Conservation (phyloP, 805 yeast species). For the Metschnikowia santaceciliae region DNA sequence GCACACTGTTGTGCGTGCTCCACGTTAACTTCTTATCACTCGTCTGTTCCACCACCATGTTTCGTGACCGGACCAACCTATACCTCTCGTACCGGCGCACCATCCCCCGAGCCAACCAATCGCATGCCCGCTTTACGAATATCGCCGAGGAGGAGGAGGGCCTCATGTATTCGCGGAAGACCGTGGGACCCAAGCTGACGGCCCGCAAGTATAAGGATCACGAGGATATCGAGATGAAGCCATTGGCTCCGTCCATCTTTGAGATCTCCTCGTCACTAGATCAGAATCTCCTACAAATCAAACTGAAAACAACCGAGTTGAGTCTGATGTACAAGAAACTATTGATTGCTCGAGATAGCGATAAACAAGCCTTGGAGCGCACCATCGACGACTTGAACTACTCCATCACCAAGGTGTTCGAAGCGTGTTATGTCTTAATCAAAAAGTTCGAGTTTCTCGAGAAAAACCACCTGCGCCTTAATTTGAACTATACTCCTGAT, state of each 20-base stretch:
- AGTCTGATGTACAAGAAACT: conserved; percentile 74
- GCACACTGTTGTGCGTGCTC: not conserved
- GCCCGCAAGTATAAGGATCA: conserved; percentile 13
- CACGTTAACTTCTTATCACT: not conserved
- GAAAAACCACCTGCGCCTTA: conserved; percentile 40
- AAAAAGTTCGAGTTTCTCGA: conserved; percentile 53
- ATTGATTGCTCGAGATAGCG: conserved; percentile 83
- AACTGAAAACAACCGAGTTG: conserved; percentile 53
- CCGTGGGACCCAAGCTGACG: conserved; percentile 1
- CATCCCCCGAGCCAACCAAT: conserved; percentile 54
- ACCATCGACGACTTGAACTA: conserved; percentile 77
- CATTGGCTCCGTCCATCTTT: conserved; percentile 73
- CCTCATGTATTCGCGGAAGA: conserved; percentile 39
- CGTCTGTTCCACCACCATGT: conserved; percentile 46
- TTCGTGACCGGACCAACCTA: conserved; percentile 91
- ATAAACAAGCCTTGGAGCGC: conserved; percentile 68
- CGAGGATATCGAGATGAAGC: conserved; percentile 52
- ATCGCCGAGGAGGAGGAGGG: conserved; percentile 58
- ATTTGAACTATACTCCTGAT: conserved; percentile 33
- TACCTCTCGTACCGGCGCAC: conserved; percentile 87
- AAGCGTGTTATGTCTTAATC: conserved; percentile 71
- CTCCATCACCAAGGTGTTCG: conserved; percentile 70
- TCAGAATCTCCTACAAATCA: conserved; percentile 50
- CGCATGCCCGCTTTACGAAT: conserved; percentile 31
- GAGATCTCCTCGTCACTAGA: conserved; percentile 74